Percentiles rank a stretch among this genome's conserved stretches.
Evolutionary conservation across 805 yeast genomes (phyloP).

Genomic region (Candida maesae): DNA sequence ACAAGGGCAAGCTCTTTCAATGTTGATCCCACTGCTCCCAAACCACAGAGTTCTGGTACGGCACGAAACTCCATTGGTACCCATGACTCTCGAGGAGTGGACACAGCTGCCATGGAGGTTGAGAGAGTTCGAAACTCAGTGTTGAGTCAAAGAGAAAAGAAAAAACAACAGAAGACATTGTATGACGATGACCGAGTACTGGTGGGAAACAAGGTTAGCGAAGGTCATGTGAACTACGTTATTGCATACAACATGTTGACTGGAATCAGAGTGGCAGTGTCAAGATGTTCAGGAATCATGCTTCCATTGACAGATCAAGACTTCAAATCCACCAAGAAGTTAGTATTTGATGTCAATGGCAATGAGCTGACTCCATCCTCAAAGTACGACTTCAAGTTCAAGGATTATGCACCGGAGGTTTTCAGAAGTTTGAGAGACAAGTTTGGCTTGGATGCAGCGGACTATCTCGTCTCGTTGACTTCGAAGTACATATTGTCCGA

Average conservation of each 20-base stretch:
- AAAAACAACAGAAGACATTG: constrained; percentile 32
- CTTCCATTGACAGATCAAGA: constrained; percentile 67
- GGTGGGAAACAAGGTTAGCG: constrained; percentile 79
- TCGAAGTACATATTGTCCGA: constrained; percentile 91
- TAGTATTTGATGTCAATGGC: constrained; percentile 84
- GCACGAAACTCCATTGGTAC: constrained; percentile 18
- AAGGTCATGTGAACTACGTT: constrained; percentile 90
- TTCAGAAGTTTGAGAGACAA: constrained; percentile 76
- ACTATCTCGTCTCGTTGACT: constrained; percentile 86
- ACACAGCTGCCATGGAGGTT: constrained; percentile 41
- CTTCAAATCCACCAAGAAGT: constrained; percentile 67
- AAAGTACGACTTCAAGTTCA: constrained; percentile 92
- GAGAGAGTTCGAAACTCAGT: constrained; percentile 48
- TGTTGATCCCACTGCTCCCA: constrained; percentile 5
- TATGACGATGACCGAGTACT: constrained; percentile 55
- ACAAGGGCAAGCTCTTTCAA: constrained; percentile 11
- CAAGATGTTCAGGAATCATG: constrained; percentile 84
- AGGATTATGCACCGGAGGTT: constrained; percentile 93
- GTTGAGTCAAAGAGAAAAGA: constrained; percentile 40
- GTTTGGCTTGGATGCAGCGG: constrained; percentile 94
- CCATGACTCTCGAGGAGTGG: constrained; percentile 28
- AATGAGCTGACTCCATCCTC: constrained; percentile 90
- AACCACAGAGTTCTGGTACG: neutral
- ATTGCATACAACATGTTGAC: constrained; percentile 97
- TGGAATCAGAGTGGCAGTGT: constrained; percentile 93